Percentiles rank a stretch among this genome's conserved stretches.
phyloP scores from a whole-genome alignment of 139 green algal species.

The Desmodesmus armatus region DNA sequence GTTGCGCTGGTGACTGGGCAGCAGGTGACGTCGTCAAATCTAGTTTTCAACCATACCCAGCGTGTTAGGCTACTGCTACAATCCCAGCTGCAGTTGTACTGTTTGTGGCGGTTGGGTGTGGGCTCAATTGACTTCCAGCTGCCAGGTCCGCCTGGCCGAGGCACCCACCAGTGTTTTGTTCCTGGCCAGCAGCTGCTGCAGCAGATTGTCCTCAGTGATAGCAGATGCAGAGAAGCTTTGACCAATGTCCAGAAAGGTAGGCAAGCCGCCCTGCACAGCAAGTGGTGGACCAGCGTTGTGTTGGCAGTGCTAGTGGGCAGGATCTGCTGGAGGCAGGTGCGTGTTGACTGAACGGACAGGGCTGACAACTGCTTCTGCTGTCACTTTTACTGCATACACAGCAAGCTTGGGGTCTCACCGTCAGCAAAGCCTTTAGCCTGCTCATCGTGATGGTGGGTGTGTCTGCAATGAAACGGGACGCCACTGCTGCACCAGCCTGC shows the following conservation, averaged over 20 bases:
- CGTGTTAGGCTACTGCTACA: too few relatives aligned
- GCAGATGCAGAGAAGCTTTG: constrained; percentile 82
- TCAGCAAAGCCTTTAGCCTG: constrained; percentile 85
- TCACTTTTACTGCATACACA: too few relatives aligned
- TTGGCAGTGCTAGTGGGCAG: not conserved
- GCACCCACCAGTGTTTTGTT: constrained; percentile 68
- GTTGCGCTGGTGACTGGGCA: too few relatives aligned
- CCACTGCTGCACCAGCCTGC: constrained; percentile 50
- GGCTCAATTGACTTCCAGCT: not conserved
- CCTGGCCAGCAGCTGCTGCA: constrained; percentile 79
- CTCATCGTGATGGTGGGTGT: constrained; percentile 95
- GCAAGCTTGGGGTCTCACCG: constrained; percentile 45
- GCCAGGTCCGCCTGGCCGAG: not conserved
- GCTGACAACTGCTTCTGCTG: not conserved
- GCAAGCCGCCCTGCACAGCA: constrained; percentile 79
- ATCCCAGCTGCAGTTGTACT: too few relatives aligned
- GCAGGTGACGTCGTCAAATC: too few relatives aligned
- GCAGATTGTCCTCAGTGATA: constrained; percentile 93
- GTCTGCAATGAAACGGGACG: constrained; percentile 86
- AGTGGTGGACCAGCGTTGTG: not conserved
- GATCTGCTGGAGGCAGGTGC: not conserved
- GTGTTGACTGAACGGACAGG: not conserved
- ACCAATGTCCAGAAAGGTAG: constrained; percentile 96
- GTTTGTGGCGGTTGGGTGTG: too few relatives aligned
- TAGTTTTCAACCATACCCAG: too few relatives aligned